Base-by-base conservation (phyloP, 139 green algal genomes). In the Gonium pectorale region DNA sequence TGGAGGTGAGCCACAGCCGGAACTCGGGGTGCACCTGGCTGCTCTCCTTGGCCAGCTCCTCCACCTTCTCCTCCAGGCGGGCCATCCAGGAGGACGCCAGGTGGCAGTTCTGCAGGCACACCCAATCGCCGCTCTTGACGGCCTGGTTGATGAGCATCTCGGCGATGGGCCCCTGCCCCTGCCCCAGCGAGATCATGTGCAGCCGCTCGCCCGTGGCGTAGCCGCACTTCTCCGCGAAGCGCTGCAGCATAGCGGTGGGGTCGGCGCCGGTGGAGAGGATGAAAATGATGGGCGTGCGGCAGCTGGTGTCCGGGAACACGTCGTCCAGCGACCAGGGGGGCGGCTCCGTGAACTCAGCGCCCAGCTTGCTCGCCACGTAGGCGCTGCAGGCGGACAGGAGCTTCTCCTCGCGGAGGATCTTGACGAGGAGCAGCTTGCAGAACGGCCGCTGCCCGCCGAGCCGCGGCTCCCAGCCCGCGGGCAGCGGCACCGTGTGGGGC, bases 91-190 rank as follows among this genome's bases (percentile, higher is more conserved):
- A 92, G n/a, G 79, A 91, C 1, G 95, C 95, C 40, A 98, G 88
- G 92, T 98, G 95, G 90, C 95, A 98, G 89, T 98, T 98, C 92
- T 98, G 95, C 63, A 98, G 91, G 87, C 92, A 97, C 77, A 98
- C 92, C 95, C 95, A 98, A 86, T 97, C 90, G 15, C 95, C 95
- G 5, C 33, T 82, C 46, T 86, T 89, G 40, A 86, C 83, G 1
- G 94, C 95, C 79, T 95, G 87, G 40, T 83, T 70, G 24, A 97
- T 92, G 11, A 94, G 86, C 83, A 90, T 92, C 86, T 94, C 91
- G 5, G 92, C 92, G 71, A 95, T 93, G 26, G 89, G 91, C 0
- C 94, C 95, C 87, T 98, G 95, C 15, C 95, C 95, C 87, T 97
- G 95, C 27, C 95, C 95, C 69, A 98, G 85, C 37, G 88, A 95